A percentile compares a stretch with the other conserved stretches of the same genome.
phyloP scores from a whole-genome alignment of 2,329 filamentous ascomycete genomes.

The Aspergillus floridensis region DNA sequence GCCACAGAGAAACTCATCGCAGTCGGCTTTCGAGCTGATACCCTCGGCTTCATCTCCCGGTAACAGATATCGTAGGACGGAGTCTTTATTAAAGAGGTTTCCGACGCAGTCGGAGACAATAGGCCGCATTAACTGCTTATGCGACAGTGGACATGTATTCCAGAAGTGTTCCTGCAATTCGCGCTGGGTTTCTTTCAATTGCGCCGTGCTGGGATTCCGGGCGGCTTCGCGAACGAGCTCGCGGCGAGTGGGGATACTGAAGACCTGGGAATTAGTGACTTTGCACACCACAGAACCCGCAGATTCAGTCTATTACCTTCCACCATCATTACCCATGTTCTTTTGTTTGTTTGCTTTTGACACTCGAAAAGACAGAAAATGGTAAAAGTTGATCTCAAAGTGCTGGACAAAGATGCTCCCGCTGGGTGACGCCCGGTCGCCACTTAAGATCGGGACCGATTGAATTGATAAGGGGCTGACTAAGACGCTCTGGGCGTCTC shows the following conservation, averaged over 20 bases:
- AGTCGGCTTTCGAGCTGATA: slow-evolving; percentile 55
- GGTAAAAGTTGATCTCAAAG: neutral
- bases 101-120: slow-evolving; percentile 83
- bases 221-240: slow-evolving; percentile 95
- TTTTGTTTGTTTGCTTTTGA: too few species aligned
- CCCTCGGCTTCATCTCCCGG: slow-evolving; percentile 54
- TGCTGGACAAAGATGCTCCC: neutral
- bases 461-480: slow-evolving; percentile 27
- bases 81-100: slow-evolving; percentile 91
- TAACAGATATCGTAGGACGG: slow-evolving; percentile 69
- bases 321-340: slow-evolving; percentile 94
- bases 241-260: slow-evolving; percentile 83
- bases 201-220: slow-evolving; percentile 73
- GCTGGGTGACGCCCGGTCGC: neutral
- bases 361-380: neutral
- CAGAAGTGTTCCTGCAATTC: slow-evolving; percentile 85
- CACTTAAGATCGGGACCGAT: neutral
- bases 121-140: slow-evolving; percentile 67
- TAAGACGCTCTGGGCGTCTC: slow-evolving; percentile 21
- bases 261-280: slow-evolving; percentile 10
- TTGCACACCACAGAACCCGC: neutral
- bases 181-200: slow-evolving; percentile 82
- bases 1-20: slow-evolving; percentile 59
- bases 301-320: slow-evolving; percentile 52
- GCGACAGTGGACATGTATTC: slow-evolving; percentile 83